Evolutionary conservation across 805 yeast genomes (phyloP), one percentile per base, ranked within the genome.

Genomic region (Ogataea methylovora): DNA sequence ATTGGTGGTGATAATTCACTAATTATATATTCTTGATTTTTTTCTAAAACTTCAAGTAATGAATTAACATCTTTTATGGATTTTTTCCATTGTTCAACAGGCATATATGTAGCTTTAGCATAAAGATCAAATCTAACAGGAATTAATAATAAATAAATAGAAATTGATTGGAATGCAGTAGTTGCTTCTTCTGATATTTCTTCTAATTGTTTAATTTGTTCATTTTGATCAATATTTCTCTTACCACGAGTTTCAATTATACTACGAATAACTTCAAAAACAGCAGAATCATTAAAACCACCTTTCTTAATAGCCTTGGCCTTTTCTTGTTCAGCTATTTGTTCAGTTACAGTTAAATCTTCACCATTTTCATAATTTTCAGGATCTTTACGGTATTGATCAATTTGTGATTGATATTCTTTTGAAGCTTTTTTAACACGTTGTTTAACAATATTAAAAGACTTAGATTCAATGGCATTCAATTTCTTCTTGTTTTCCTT

Each of bases 171-270:
- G 60, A 84, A 92, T 20, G 85, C 72, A 18, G 67, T 52, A 28
- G 64, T 60, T 9, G 73, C 65, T 36, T 79, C 68, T 9, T 61
- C 49, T 32, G 71, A 46, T 42, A 84, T 65, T 30, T 66, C 68
- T 62, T 84, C 95, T 52, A 92, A 68, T 29, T 71, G 66, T 36
- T 65, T 63, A 44, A 87, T 75, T 60, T 90, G 95, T 58, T 84
- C 94, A 42, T 56, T 58, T 43, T 79, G 76, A 58, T 90, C 95
- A 42, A 86, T 82, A 58, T 85, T 87, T 69, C 85, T 90, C 70
- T 88, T 88, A 68, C 98, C 98, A 65, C 98, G 80, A 32, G 87
- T 71, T 60, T 92, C 97, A 40, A 83, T 65, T 37, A 92, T 78
- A 35, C 76, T 60, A 56, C 80, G 73, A 56, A 92, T 69, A 24